Base-by-base conservation (phyloP, 176 grass and related monocot species). In the Avena sativa region DNA sequence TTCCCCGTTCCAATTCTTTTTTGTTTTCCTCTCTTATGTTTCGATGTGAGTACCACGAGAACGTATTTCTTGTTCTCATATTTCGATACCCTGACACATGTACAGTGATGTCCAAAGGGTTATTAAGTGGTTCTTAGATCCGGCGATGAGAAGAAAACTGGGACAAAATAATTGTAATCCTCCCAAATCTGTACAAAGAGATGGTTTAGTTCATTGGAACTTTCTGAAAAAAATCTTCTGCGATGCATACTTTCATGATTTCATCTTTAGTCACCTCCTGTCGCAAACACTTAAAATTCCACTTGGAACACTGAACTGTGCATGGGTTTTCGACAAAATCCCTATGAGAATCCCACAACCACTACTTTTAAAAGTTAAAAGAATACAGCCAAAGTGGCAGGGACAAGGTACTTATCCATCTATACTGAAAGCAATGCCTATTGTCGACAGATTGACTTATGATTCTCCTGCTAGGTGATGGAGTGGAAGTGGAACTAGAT, bases 111-210 rank as follows among this genome's bases (percentile, higher is more conserved):
- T 85, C n/a, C 51, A 61, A 81, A 61, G 86, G 81, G 77, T 10
- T 84, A 23, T 10, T 84, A 17, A 85, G 28, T 78, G 61, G 78
- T 78, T 52, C 80, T 55, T 81, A 76, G 77, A 72, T 85, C 69
- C 79, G 86, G 77, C 81, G 81, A 69, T 56, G 70, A 71, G 81
- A 47, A 59, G 82, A 48, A 77, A 88, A 84, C 52, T 34, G 48
- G 20, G 34, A 65, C 74, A 34, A 72, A 78, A 88, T 81, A 88
- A 85, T 10, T 87, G 74, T 79, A 79, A 63, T 44, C 5, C 10
- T 32, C 58, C 60, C 62, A 88, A 88, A 88, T 6, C 7, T 91
- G 90, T 85, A 91, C 86, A 91, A 19, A 87, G 9, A 88, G 30
- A 88, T 77, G 63, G 78, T 78, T 19, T 30, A 63, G 53, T 56